Percentiles rank a stretch among this genome's conserved stretches.
phyloP scores from a whole-genome alignment of 2,329 filamentous ascomycete species.

The Alternaria tenuissima region DNA sequence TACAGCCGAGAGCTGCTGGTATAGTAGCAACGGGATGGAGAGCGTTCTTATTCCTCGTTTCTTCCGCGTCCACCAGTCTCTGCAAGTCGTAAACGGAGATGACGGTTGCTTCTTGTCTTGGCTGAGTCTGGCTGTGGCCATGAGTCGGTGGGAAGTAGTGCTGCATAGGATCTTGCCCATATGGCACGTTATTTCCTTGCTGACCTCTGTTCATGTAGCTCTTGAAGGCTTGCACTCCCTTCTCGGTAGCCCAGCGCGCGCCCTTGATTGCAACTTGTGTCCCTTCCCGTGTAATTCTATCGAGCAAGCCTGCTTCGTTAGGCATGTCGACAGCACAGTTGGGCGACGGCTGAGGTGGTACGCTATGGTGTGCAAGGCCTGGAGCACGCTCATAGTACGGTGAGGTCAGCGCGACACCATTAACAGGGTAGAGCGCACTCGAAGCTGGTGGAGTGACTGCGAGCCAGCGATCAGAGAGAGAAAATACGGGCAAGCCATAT shows the following conservation, averaged over 20 bases:
- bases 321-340: slow-evolving; percentile 77
- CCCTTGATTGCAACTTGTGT: slow-evolving; percentile 80
- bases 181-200: slow-evolving; percentile 30
- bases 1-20: slow-evolving; percentile 75
- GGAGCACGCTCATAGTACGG: slow-evolving; percentile 62
- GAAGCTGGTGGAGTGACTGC: slow-evolving; percentile 78
- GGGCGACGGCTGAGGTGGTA: slow-evolving; percentile 72
- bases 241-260: slow-evolving; percentile 78
- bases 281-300: slow-evolving; percentile 79
- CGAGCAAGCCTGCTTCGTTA: slow-evolving; percentile 74
- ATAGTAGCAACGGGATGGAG: slow-evolving; percentile 75
- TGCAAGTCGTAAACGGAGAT: slow-evolving; percentile 79
- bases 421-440: slow-evolving; percentile 73
- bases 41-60: slow-evolving; percentile 59
- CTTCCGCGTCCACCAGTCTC: slow-evolving; percentile 59
- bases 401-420: slow-evolving; percentile 67
- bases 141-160: slow-evolving; percentile 79
- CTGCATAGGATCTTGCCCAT: slow-evolving; percentile 51
- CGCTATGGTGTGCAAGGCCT: slow-evolving; percentile 66
- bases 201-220: slow-evolving; percentile 73
- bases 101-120: slow-evolving; percentile 70
- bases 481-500: slow-evolving; percentile 70
- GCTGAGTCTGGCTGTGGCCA: slow-evolving; percentile 64
- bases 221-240: slow-evolving; percentile 79
- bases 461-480: slow-evolving; percentile 77